These are phyloP conservation scores for Austroboletus eburneus DNA, from an alignment of 768 basidiomycete species.

Conservation along the genomic window DNA sequence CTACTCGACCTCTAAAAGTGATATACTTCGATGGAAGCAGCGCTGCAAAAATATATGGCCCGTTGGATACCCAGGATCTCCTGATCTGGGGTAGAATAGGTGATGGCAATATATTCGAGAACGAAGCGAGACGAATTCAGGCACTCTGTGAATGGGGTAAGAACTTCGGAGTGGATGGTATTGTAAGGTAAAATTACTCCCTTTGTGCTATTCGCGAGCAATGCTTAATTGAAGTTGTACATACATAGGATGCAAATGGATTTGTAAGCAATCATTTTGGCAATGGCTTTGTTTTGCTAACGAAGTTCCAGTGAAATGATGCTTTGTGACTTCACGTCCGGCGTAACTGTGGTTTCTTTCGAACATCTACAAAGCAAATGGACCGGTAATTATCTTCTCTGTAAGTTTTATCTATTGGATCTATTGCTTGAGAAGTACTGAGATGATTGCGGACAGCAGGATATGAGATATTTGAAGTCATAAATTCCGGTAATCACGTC, in stretches of 20 bases:
- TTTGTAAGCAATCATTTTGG: slow-evolving; percentile 23
- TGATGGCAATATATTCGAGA: slow-evolving; percentile 21
- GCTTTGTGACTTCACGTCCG: slow-evolving; percentile 32
- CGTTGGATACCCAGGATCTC: slow-evolving; percentile 47
- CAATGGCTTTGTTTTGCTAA: neutral
- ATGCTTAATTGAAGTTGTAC: too few relatives aligned
- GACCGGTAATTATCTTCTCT: accelerated
- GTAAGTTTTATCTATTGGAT: neutral
- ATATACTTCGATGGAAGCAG: slow-evolving; percentile 53
- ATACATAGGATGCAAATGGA: slow-evolving; percentile 26
- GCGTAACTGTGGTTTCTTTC: slow-evolving; percentile 23
- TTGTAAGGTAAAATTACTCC: slow-evolving; percentile 34
- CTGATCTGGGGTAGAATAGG: slow-evolving; percentile 35
- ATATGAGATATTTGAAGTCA: slow-evolving; percentile 4
- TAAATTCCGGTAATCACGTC: slow-evolving; percentile 24
- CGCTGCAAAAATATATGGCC: slow-evolving; percentile 40
- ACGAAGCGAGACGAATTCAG: slow-evolving; percentile 31
- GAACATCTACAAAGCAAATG: slow-evolving; percentile 4
- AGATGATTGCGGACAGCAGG: too few relatives aligned
- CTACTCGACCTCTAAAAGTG: slow-evolving; percentile 36
- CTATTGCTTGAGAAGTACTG: too few relatives aligned
- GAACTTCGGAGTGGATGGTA: slow-evolving; percentile 40
- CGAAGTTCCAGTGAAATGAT: slow-evolving; percentile 32
- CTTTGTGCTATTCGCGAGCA: too few relatives aligned
- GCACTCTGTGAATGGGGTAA: slow-evolving; percentile 45